Base-by-base conservation (phyloP, 768 basidiomycete species). In the Neoboletus brunneissimus region DNA sequence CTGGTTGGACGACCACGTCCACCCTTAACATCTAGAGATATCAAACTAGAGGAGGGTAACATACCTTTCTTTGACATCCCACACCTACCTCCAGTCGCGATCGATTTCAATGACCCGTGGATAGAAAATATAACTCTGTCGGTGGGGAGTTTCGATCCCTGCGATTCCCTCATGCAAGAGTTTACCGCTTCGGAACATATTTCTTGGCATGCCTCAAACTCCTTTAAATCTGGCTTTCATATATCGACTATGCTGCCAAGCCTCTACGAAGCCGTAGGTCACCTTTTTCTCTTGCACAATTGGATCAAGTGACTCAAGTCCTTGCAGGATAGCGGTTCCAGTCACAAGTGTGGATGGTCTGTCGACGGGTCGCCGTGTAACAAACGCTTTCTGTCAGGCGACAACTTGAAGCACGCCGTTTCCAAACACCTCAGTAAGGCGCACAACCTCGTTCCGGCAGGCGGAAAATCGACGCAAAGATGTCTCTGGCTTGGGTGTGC, bases 401-500 rank as follows among this genome's bases (percentile, higher is more conserved):
- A n/a, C n/a, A 56, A 40, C 48, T 9, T 55, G 34, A 66, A 61
- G 40, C 58, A 64, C 1, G 4, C 52, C 27, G n/a, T 67, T 20
- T 44, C 59, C 3, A 48, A 41, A 2, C 66, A 67, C 29, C 50
- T 67, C 1, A 9, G 25, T 4, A 18, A 5, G 1, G 11, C 0
- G 1, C 67, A 67, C 54, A 5, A 18, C 4, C 47, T 66, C 9
- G 31, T 6, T 43, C 38, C 58, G 3, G 22, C 47, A 16, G 31
- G 25, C 10, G 61, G 61, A 11, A 63, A 57, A 38, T 29, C 41
- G n/a, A 23, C 29, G 0, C 57, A 37, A 23, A 42, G 0, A 27
- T 72, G 70, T 48, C 41, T 0, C 0, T 70, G 69, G 70, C 0
- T 27, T 0, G 54, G 59, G n/a, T 70, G 69, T 16, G 3, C 2